phyloP scores from a whole-genome alignment of 2,329 filamentous ascomycete species.

The Penicillium sp. region DNA sequence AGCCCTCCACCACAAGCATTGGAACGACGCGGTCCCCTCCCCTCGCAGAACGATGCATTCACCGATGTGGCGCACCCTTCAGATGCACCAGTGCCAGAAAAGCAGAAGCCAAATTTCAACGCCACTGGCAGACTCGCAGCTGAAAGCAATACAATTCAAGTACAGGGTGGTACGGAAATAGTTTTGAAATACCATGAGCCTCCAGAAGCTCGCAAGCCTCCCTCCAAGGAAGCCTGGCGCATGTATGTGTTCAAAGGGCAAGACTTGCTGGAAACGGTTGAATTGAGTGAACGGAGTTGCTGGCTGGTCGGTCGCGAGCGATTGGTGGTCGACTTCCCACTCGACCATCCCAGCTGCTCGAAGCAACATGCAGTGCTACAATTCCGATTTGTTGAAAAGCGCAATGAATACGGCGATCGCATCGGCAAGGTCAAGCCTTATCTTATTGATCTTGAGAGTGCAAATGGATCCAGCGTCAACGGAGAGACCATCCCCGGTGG shows the following conservation, averaged over 20 bases:
- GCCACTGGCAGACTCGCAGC: conserved; percentile 80
- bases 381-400: conserved; percentile 80
- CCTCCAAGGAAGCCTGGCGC: conserved; percentile 76
- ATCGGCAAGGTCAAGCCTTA: conserved; percentile 80
- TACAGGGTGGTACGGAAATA: conserved; percentile 59
- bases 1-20: conserved; percentile 28
- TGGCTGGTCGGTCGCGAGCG: conserved; percentile 86
- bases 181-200: conserved; percentile 96
- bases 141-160: conserved; percentile 76
- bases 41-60: conserved; percentile 50
- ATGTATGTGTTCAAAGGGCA: conserved; percentile 88
- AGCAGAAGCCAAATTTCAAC: conserved; percentile 85
- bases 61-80: conserved; percentile 30
- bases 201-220: conserved; percentile 83
- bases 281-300: conserved; percentile 73
- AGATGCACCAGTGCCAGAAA: conserved; percentile 34
- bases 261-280: conserved; percentile 77
- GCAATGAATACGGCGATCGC: conserved; percentile 83
- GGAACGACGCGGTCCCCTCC: conserved; percentile 44
- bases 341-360: conserved; percentile 89
- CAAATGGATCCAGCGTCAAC: conserved; percentile 85
- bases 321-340: conserved; percentile 74
- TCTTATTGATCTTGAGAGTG: conserved; percentile 88
- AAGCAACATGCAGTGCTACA: conserved; percentile 96
- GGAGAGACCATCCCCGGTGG: conserved; percentile 69